Evolutionary conservation across 371 early-diverging fungal species (phyloP).

Genomic region (Phascolomyces articulosus): DNA sequence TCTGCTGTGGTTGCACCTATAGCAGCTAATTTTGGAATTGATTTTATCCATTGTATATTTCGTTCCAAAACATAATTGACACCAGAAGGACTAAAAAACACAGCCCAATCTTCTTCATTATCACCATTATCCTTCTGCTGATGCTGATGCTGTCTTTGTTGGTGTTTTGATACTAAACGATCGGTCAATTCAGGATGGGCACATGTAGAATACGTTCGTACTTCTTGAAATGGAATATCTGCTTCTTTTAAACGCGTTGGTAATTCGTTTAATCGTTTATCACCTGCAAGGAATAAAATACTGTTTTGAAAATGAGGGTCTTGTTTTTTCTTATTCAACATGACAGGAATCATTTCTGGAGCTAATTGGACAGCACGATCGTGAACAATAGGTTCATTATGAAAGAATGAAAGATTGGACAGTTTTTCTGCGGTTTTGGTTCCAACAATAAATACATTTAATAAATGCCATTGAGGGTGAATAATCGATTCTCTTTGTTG

Average conservation of each 20-base stretch:
- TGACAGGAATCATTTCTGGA: constrained; percentile 21
- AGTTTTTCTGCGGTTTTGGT: constrained; percentile 43
- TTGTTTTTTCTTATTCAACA: neutral
- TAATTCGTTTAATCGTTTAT: constrained; percentile 56
- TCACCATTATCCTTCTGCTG: neutral
- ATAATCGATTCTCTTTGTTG: too few relatives aligned
- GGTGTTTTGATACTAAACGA: neutral
- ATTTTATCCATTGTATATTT: neutral
- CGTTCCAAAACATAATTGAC: constrained; percentile 36
- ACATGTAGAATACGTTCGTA: constrained; percentile 50
- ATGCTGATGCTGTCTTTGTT: too few relatives aligned
- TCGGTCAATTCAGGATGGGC: constrained; percentile 26
- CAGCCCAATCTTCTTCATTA: constrained; percentile 37
- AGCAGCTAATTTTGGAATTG: constrained; percentile 32
- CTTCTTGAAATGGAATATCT: constrained; percentile 31
- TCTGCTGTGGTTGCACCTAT: constrained; percentile 63
- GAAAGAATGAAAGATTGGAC: constrained; percentile 27
- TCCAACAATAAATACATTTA: constrained; percentile 55
- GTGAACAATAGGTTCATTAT: constrained; percentile 13
- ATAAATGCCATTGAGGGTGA: constrained; percentile 20
- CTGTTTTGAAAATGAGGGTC: neutral
- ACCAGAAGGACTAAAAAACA: constrained; percentile 68
- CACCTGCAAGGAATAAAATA: constrained; percentile 59
- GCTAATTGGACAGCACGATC: constrained; percentile 50
- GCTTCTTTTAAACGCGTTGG: constrained; percentile 30